Evolutionary conservation across 148 eudicot species (phyloP), one percentile per base, ranked within the genome.

Genomic region (Camellia lanceoleosa): DNA sequence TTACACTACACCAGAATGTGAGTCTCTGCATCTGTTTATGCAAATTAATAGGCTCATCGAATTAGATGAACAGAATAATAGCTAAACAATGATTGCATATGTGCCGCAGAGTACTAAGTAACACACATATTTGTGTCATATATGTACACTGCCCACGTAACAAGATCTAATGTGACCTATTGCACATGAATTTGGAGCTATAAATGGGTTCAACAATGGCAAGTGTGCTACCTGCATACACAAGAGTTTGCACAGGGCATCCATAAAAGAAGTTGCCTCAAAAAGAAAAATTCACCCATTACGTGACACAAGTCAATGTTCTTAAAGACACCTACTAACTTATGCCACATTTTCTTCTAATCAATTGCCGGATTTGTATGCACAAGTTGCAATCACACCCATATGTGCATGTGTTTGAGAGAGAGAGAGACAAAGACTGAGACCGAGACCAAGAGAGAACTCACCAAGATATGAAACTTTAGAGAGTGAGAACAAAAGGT

Each of bases 401-500:
- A 5, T 44, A 13, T 68, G 7, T 16, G 44, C 16, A 64, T 20
- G 63, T 15, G 19, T 58, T 56, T 41, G 46, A 4, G 61, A 11
- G 61, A 4, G 18, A 0, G 16, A 20, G 56, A 47, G 77, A 74
- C 43, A 67, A 77, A 78, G 79, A 30, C 38, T 30, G 38, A 30
- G 38, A 30, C 38, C 38, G 0, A 30, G 38, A 30, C 38, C 38
- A 30, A 64, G 77, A 64, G 70, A 68, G 68, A 72, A 80, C 76
- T 84, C 71, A 89, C 90, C 86, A 19, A 58, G 23, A 71, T 52
- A 20, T 30, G 41, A 47, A 20, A 73, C 20, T 68, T 91, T 81
- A 93, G 59, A 94, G 88, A 15, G 89, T 92, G 79, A 90, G 82
- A 44, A 94, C 98, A 80, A 92, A 94, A 20, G 90, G 86, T 5